Base-by-base conservation (phyloP, 805 yeast species). In the Saccharomycopsis selenospora region DNA sequence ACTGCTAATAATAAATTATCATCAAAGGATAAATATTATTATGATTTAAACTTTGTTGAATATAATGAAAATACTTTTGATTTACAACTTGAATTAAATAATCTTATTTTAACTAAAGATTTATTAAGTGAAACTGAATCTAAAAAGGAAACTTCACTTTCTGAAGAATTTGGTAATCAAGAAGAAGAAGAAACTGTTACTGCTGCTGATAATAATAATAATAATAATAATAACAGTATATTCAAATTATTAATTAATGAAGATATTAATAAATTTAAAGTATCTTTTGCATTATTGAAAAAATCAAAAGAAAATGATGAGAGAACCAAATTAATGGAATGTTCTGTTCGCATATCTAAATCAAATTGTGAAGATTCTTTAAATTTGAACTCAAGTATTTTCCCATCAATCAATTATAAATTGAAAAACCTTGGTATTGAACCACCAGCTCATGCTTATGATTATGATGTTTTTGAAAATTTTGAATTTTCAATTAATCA, bases 401-500 rank as follows among this genome's bases (percentile, higher is more conserved):
- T 33, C 10, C 17, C 38, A 17, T 8, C 13, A 8, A 14, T 28
- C 17, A 13, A 13, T 13, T 45, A 45, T 23, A 24, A 5, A 4
- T 18, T 46, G 6, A 23, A 28, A 17, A 28, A 43, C 18, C 36
- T 20, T 4, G 50, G 38, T 5, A 11, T 20, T 13, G 50, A 42
- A n/a, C 50, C 50, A 29, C 50, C 50, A 14, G 20, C 22, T 14
- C 36, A 26, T 22, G 46, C 17, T 14, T 47, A 47, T 24, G 50
- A 47, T 22, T 47, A 22, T 38, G 50, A 47, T 6, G 42, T 36
- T 3, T 47, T 47, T 30, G 50, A 42, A 6, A 47, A 47, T 22
- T 47, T 26, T 30, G 24, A n/a, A 6, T 38, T 47, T 11, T 8
- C 11, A 17, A 26, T 47, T n/a, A 23, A 42, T 20, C n/a, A 17